phyloP scores from a whole-genome alignment of 139 green algal species.

The Picochlorum sp. region DNA sequence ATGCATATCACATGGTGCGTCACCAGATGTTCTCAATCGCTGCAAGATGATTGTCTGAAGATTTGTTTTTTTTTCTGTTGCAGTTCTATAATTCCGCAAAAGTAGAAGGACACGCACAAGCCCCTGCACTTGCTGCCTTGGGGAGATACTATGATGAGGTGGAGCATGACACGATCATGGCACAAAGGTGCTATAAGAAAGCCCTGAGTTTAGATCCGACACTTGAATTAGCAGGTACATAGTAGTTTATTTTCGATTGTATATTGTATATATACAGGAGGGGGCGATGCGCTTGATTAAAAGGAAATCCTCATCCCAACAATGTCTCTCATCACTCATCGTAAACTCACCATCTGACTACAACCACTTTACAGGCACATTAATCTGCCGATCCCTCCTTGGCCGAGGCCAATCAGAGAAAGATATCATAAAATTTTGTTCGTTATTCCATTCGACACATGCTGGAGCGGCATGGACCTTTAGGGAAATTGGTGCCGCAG shows the following conservation, averaged over 20 bases:
- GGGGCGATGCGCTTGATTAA: background rate
- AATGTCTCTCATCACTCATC: background rate
- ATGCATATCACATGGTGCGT: constrained; percentile 25
- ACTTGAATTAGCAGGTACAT: constrained; percentile 37
- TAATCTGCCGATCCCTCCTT: too few relatives aligned
- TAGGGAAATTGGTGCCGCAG: too few relatives aligned
- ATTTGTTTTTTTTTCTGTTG: constrained; percentile 6
- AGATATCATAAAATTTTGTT: background rate
- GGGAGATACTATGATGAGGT: constrained; percentile 46
- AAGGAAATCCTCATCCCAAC: background rate
- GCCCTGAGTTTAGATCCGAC: constrained; percentile 56
- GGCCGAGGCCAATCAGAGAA: too few relatives aligned
- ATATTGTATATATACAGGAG: background rate
- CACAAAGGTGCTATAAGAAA: constrained; percentile 56
- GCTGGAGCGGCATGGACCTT: too few relatives aligned
- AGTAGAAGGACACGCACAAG: constrained; percentile 48
- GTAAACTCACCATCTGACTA: too few relatives aligned
- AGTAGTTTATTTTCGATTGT: background rate
- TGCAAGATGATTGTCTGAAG: background rate
- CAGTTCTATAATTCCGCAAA: constrained; percentile 44
- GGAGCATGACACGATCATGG: constrained; percentile 32
- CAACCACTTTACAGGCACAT: too few relatives aligned
- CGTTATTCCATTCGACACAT: constrained; percentile 3
- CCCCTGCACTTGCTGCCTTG: constrained; percentile 49
- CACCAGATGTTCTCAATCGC: background rate